A percentile compares a stretch with the other conserved stretches of the same genome.
Evolutionary conservation across 2,329 filamentous ascomycete genomes (phyloP).

Genomic region (Pseudonectria buxi): DNA sequence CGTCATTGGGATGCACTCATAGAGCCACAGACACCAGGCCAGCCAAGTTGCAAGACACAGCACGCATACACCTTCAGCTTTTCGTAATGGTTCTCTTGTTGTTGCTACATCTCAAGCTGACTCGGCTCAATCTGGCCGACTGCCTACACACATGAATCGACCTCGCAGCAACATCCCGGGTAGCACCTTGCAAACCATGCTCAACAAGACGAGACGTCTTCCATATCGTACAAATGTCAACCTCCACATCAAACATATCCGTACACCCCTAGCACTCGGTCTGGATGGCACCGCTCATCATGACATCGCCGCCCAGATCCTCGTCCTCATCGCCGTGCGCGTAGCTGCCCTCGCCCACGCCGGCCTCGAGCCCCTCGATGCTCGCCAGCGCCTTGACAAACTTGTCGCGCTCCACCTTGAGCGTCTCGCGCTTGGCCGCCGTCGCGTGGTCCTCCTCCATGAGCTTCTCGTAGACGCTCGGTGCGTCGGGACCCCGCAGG

Average conservation of each 20-base stretch:
- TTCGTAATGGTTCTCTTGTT: no score
- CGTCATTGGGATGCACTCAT: neutral
- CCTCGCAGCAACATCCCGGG: no score
- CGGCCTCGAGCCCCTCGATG: constrained; percentile 37
- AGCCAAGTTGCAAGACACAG: no score
- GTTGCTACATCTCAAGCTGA: no score
- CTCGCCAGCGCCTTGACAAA: constrained; percentile 40
- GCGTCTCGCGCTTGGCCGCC: constrained; percentile 32
- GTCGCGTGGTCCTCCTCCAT: constrained; percentile 44
- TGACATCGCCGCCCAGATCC: constrained; percentile 5
- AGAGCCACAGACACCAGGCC: no score
- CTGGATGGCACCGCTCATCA: constrained; percentile 19
- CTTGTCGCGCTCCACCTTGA: constrained; percentile 39
- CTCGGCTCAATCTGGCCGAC: no score
- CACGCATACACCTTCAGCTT: no score
- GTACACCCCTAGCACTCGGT: constrained; percentile 7
- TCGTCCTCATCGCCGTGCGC: constrained; percentile 12
- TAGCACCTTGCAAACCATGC: no score
- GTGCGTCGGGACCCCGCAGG: constrained; percentile 25
- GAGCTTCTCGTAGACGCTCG: constrained; percentile 31
- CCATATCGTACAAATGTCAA: no score
- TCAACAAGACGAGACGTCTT: no score
- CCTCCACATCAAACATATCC: no score
- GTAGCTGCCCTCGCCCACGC: constrained; percentile 16
- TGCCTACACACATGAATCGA: no score